Conservation (phyloP, 352 stramenopile genomes). For the Halophytophthora polymorphica region DNA sequence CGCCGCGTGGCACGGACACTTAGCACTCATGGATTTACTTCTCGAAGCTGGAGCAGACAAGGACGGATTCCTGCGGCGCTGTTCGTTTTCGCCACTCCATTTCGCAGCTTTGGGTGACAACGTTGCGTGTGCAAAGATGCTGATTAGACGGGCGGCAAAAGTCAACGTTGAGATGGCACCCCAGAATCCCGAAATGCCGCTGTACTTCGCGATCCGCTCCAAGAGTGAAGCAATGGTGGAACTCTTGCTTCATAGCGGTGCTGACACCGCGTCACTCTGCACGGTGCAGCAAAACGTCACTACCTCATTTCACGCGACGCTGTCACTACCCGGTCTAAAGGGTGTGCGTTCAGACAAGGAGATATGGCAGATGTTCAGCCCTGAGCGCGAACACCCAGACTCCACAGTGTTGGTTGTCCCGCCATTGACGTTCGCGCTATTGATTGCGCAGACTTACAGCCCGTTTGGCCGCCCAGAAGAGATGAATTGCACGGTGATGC, state of each 20-base stretch:
- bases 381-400: background rate
- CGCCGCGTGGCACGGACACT: conserved; percentile 45
- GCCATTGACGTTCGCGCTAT: conserved; percentile 44
- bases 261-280: conserved; percentile 37
- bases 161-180: conserved; percentile 39
- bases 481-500: conserved; percentile 8
- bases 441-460: conserved; percentile 27
- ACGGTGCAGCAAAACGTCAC: conserved; percentile 27
- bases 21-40: conserved; percentile 45
- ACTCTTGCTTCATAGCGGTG: conserved; percentile 38
- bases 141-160: conserved; percentile 31
- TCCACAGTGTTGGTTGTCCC: conserved; percentile 23
- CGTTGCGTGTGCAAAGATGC: conserved; percentile 35
- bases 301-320: conserved; percentile 37
- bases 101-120: conserved; percentile 48
- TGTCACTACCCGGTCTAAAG: conserved; percentile 4
- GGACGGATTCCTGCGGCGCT: conserved; percentile 28
- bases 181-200: conserved; percentile 36
- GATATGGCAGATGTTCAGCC: background rate
- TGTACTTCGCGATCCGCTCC: conserved; percentile 63
- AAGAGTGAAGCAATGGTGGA: conserved; percentile 44
- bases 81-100: conserved; percentile 58
- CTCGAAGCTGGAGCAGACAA: conserved; percentile 43
- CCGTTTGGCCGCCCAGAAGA: conserved; percentile 28
- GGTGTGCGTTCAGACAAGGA: background rate